Percentiles rank a stretch among this genome's conserved stretches.
These are phyloP conservation scores for Chaetomium olivaceum DNA, from an alignment of 2,329 filamentous ascomycete genomes.

Conservation along the genomic window DNA sequence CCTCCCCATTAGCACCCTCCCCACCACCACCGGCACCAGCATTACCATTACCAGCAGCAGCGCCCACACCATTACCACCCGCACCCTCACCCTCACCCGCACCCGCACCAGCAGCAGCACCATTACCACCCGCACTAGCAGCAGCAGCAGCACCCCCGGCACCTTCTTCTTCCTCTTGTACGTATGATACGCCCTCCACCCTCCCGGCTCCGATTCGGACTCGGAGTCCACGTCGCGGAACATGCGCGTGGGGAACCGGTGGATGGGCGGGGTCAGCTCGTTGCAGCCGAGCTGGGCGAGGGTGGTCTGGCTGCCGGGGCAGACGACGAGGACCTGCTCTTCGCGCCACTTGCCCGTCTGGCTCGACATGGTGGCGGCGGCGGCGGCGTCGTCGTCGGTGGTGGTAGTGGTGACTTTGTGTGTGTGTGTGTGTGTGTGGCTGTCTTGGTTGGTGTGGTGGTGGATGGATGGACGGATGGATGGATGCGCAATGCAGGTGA, in stretches of 20 bases:
- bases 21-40: background rate
- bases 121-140: conserved; percentile 29
- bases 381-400: too few relatives aligned
- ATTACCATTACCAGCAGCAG: conserved; percentile 15
- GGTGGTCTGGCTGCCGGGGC: conserved; percentile 83
- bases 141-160: conserved; percentile 30
- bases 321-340: conserved; percentile 69
- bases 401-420: too few relatives aligned
- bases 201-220: conserved; percentile 70
- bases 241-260: conserved; percentile 90
- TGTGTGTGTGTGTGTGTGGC: too few relatives aligned
- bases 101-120: background rate
- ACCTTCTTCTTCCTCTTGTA: conserved; percentile 59
- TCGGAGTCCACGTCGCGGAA: too few relatives aligned
- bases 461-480: background rate
- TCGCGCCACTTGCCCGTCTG: conserved; percentile 62
- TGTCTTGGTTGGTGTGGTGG: too few relatives aligned
- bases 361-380: conserved; percentile 49
- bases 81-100: conserved; percentile 30
- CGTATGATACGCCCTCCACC: conserved; percentile 75
- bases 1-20: conserved; percentile 44
- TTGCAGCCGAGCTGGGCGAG: conserved; percentile 87
- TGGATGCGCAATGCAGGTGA: background rate
- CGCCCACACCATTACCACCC: conserved; percentile 26
- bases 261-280: conserved; percentile 86